Evolutionary conservation across 257 asterid genomes (phyloP).

Genomic region (Penstemon newberryi): DNA sequence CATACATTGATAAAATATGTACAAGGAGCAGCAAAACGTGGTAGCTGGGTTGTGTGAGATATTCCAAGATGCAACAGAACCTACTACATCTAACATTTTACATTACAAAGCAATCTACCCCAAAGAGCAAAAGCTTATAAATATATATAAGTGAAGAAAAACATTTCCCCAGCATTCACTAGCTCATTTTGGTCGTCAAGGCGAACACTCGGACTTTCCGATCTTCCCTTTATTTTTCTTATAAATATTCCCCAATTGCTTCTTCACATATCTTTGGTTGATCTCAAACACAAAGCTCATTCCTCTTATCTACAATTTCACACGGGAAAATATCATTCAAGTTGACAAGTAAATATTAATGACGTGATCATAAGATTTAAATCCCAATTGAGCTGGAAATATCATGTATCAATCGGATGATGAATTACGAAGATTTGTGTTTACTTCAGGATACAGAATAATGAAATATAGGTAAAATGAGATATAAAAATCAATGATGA

Average conservation of each 20-base stretch:
- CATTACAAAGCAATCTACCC: constrained; percentile 24
- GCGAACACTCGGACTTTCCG: constrained; percentile 43
- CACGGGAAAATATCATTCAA: not conserved
- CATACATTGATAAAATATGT: not conserved
- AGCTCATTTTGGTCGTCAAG: constrained; percentile 36
- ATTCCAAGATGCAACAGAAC: constrained; percentile 24
- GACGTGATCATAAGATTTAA: not conserved
- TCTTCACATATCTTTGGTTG: constrained; percentile 56
- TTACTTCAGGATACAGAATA: not conserved
- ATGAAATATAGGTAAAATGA: not conserved
- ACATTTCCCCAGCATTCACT: constrained; percentile 27
- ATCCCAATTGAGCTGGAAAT: not conserved
- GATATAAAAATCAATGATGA: not conserved
- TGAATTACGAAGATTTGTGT: too few species aligned
- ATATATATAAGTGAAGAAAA: constrained; percentile 15
- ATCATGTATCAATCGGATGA: too few species aligned
- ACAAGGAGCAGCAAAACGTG: constrained; percentile 16
- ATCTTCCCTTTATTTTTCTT: constrained; percentile 39
- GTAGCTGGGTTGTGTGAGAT: constrained; percentile 7
- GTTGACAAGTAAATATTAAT: not conserved
- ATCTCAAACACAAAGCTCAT: constrained; percentile 77
- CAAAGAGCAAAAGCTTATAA: constrained; percentile 24
- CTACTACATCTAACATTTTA: constrained; percentile 31
- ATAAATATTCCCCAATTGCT: constrained; percentile 40
- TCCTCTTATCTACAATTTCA: constrained; percentile 60